phyloP scores from a whole-genome alignment of 441 rosid genomes.

The Flueggea neowawraea region DNA sequence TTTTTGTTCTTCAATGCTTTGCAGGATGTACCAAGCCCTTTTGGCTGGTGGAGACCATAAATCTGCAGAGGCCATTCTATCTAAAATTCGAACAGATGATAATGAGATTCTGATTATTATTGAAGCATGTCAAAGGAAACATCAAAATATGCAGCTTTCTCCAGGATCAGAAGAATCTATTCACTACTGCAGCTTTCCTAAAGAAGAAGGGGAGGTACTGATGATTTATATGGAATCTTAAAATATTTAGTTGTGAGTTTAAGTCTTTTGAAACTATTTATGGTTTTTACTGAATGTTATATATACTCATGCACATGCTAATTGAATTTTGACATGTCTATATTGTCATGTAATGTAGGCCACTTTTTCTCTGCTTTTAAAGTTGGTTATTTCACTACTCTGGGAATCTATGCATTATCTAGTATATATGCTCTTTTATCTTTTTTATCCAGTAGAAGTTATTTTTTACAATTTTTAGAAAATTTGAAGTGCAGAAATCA shows the following conservation, averaged over 20 bases:
- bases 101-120: too few relatives aligned
- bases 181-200: constrained; percentile 84
- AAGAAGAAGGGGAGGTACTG: constrained; percentile 76
- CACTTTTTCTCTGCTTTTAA: not conserved
- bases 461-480: too few relatives aligned
- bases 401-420: not conserved
- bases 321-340: not conserved
- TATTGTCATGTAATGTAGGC: not conserved
- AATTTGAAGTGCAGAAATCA: too few relatives aligned
- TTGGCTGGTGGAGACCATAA: too few relatives aligned
- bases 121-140: too few relatives aligned
- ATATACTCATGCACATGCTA: not conserved
- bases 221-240: not conserved
- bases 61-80: too few relatives aligned
- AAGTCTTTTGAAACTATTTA: constrained; percentile 2
- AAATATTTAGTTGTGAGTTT: constrained; percentile 3
- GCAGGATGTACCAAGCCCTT: too few relatives aligned
- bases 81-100: too few relatives aligned
- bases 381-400: not conserved
- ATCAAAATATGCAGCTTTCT: constrained; percentile 84
- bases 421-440: not conserved
- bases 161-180: constrained; percentile 79
- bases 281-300: not conserved
- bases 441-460: not conserved
- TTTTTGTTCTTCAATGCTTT: too few relatives aligned